Evolutionary conservation across 805 yeast species (phyloP).

Genomic region (Nakazawaea siamensis): DNA sequence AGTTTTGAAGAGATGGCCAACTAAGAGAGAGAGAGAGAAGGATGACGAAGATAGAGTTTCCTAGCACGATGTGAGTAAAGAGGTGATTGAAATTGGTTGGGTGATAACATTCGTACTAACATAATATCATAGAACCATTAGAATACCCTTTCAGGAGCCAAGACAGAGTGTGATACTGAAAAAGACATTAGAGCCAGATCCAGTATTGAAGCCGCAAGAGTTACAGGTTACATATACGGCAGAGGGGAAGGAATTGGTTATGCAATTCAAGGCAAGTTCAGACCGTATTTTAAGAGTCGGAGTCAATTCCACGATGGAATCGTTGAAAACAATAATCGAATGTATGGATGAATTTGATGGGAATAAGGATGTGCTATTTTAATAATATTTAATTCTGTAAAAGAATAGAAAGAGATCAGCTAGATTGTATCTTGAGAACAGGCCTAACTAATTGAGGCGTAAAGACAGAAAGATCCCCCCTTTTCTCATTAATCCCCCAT

Average conservation of each 20-base stretch:
- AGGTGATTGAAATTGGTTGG: too few relatives aligned
- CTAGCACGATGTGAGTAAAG: too few relatives aligned
- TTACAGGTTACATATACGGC: conserved; percentile 38
- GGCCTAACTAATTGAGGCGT: too few relatives aligned
- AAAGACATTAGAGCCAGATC: conserved; percentile 65
- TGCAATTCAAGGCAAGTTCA: conserved; percentile 50
- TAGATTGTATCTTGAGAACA: too few relatives aligned
- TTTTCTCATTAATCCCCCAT: too few relatives aligned
- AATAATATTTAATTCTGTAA: too few relatives aligned
- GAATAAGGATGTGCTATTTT: background rate
- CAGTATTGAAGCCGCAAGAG: conserved; percentile 67
- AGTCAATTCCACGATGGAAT: conserved; percentile 72
- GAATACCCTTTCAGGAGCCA: conserved; percentile 54
- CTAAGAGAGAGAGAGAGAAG: too few relatives aligned
- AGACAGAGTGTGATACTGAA: conserved; percentile 59
- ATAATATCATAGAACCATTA: too few relatives aligned
- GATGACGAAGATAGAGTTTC: too few relatives aligned
- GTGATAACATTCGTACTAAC: too few relatives aligned
- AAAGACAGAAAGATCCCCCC: too few relatives aligned
- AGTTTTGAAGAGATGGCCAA: too few relatives aligned
- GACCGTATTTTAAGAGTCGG: conserved; percentile 80
- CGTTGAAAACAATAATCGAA: conserved; percentile 68
- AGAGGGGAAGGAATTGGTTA: conserved; percentile 27
- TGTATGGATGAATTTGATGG: conserved; percentile 66
- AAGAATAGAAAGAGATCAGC: background rate